A percentile compares a stretch with the other conserved stretches of the same genome.
Evolutionary conservation across 1,284 basidiomycete species (phyloP).

Genomic region (Prillingera fragicola): DNA sequence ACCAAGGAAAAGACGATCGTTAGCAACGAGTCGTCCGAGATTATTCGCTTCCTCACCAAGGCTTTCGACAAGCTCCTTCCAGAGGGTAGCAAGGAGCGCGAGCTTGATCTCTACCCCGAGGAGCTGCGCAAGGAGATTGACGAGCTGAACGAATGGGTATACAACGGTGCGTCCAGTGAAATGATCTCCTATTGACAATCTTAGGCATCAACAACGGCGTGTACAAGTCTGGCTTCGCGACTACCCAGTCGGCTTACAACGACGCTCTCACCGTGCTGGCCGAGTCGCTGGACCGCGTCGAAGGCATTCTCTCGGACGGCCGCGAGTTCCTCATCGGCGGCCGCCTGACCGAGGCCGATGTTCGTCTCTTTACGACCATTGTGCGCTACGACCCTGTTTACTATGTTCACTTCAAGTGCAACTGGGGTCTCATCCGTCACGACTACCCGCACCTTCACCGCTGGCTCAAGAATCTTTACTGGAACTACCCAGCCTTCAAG

Average conservation of each 20-base stretch:
- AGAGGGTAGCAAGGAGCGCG: constrained; percentile 55
- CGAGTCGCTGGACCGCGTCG: constrained; percentile 70
- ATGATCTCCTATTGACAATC: too few species aligned
- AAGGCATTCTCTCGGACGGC: constrained; percentile 64
- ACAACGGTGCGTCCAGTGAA: too few species aligned
- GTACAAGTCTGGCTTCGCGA: constrained; percentile 87
- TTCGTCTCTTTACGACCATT: constrained; percentile 83
- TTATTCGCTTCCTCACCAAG: constrained; percentile 85
- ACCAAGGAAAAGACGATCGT: constrained; percentile 84
- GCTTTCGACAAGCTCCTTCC: constrained; percentile 69
- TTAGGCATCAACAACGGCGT: constrained; percentile 58
- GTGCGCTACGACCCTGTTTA: constrained; percentile 82
- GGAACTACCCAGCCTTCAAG: constrained; percentile 83
- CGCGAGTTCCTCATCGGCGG: constrained; percentile 79
- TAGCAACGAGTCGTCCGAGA: constrained; percentile 90
- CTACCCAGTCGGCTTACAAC: constrained; percentile 74
- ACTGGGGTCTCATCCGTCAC: constrained; percentile 61
- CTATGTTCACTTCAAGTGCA: constrained; percentile 90
- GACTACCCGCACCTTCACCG: constrained; percentile 75
- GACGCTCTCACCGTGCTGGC: constrained; percentile 67
- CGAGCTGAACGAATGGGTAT: constrained; percentile 80
- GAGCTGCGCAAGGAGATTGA: constrained; percentile 72
- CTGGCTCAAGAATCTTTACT: constrained; percentile 86
- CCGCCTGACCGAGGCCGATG: constrained; percentile 82
- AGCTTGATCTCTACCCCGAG: constrained; percentile 72